Conservation (phyloP, 495 filamentous ascomycete genomes). For the Penicillium arizonense region DNA sequence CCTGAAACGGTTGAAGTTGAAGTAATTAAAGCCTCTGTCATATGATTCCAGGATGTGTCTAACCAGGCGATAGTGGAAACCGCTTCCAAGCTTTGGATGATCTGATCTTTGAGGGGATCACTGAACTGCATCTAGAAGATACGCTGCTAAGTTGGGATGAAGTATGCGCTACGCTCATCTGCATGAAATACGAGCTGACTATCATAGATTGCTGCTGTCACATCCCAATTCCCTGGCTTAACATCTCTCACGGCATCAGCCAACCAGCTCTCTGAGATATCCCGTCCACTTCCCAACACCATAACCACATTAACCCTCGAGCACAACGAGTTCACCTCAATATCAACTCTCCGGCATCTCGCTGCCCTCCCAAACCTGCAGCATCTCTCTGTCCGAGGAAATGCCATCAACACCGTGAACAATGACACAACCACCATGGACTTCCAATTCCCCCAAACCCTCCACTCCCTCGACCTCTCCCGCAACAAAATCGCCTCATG, state of each 20-base stretch:
- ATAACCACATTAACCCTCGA: conserved; percentile 68
- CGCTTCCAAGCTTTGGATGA: conserved; percentile 57
- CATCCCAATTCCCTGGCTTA: conserved; percentile 58
- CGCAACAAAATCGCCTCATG: conserved; percentile 73
- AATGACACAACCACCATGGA: conserved; percentile 11
- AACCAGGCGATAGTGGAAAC: conserved; percentile 63
- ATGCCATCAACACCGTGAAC: conserved; percentile 36
- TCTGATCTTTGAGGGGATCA: conserved; percentile 54
- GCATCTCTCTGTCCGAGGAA: conserved; percentile 43
- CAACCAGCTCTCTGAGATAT: conserved; percentile 46
- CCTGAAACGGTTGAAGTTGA: conserved; percentile 65
- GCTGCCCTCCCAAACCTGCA: conserved; percentile 57
- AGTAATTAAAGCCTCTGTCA: conserved; percentile 46
- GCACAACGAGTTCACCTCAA: conserved; percentile 65
- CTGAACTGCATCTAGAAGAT: conserved; percentile 70
- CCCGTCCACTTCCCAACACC: conserved; percentile 37
- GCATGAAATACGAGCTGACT: conserved; percentile 3
- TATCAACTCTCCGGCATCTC: conserved; percentile 59
- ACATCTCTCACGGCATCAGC: conserved; percentile 54
- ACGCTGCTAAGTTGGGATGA: conserved; percentile 72
- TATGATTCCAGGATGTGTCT: conserved; percentile 3
- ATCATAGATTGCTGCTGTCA: conserved; percentile 35
- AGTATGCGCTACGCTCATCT: conserved; percentile 35
- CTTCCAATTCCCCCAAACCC: conserved; percentile 40
- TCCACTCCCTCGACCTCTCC: conserved; percentile 72